Percentiles rank a stretch among this genome's conserved stretches.
Conservation (phyloP, 176 grass and related monocot genomes). For the Microstegium vimineum region DNA sequence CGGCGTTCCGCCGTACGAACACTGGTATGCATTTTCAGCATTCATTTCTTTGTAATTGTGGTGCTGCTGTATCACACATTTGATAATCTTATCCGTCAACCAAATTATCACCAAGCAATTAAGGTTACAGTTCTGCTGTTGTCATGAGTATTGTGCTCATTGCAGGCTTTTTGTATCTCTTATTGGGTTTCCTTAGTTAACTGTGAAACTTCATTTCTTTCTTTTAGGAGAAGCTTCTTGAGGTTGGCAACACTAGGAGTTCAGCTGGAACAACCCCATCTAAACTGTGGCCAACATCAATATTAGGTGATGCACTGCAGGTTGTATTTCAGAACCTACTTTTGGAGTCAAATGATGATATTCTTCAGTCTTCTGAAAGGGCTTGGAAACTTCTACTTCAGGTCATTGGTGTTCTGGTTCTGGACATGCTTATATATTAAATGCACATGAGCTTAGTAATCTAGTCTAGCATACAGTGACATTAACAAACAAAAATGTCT, state of each 20-base stretch:
- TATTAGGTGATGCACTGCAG: conserved; percentile 85
- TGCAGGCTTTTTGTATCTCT: not conserved
- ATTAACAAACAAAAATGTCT: conserved; percentile 34
- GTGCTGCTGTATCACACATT: not conserved
- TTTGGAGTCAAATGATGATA: conserved; percentile 91
- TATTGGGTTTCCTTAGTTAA: conserved; percentile 28
- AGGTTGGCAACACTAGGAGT: conserved; percentile 70
- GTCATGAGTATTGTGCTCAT: conserved; percentile 3
- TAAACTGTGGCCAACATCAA: conserved; percentile 75
- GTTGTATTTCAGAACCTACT: conserved; percentile 98
- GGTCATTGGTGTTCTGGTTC: conserved; percentile 53
- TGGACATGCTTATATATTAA: not conserved
- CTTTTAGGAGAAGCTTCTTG: conserved; percentile 89
- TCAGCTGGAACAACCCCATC: conserved; percentile 44
- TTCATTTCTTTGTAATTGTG: conserved; percentile 2
- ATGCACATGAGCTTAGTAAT: conserved; percentile 18
- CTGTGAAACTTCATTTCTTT: conserved; percentile 5
- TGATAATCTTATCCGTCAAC: not conserved
- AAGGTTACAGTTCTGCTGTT: not conserved
- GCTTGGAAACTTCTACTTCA: conserved; percentile 97
- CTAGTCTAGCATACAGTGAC: conserved; percentile 1
- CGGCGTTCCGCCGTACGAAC: conserved; percentile 84
- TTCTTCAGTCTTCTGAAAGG: conserved; percentile 93
- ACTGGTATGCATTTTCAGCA: conserved; percentile 53
- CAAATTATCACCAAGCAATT: not conserved